Evolutionary conservation across 495 filamentous ascomycete genomes (phyloP), one percentile per base, ranked within the genome.

Genomic region (Podospora pseudopauciseta): DNA sequence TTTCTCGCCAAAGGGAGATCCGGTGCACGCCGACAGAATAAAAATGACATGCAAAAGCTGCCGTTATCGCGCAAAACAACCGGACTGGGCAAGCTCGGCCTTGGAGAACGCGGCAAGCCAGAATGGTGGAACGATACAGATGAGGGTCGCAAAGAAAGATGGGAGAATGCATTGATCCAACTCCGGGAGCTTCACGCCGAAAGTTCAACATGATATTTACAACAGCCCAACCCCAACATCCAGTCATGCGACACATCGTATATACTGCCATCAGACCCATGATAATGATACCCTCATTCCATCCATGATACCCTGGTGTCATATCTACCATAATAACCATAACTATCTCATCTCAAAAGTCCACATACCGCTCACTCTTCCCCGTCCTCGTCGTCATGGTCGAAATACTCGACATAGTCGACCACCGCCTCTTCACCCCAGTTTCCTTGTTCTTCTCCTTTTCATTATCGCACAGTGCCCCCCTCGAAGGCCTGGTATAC

Each of bases 401-500:
- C 56, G 59, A 61, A 9, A 26, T 58, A 27, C 55, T 58, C 27
- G 60, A 63, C n/a, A 64, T 23, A n/a, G 27, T 64, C 56, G 67
- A 67, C 60, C 59, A 63, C 66, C 64, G 59, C 60, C 57, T 66
- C 65, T 32, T 64, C 23, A 64, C 66, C 54, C 55, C 71, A 11
- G 62, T 13, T 49, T 73, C 68, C 49, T 68, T 70, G 59, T 70
- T 68, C 44, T 70, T 68, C 3, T 64, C 65, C 30, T 32, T 32
- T 18, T 6, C 39, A 13, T 49, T 16, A 11, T 49, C 9, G 7
- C 39, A 18, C 15, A 5, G 39, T 32, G 15, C 39, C 15, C 18
- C 56, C 64, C 64, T 26, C 68, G 68, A 73, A 23, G 71, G 68
- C 54, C 64, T 60, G 26, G 66, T 70, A n/a, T 73, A 73, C 66